Conservation (phyloP, 345 rosid species). For the Anastatica hierochuntica region DNA sequence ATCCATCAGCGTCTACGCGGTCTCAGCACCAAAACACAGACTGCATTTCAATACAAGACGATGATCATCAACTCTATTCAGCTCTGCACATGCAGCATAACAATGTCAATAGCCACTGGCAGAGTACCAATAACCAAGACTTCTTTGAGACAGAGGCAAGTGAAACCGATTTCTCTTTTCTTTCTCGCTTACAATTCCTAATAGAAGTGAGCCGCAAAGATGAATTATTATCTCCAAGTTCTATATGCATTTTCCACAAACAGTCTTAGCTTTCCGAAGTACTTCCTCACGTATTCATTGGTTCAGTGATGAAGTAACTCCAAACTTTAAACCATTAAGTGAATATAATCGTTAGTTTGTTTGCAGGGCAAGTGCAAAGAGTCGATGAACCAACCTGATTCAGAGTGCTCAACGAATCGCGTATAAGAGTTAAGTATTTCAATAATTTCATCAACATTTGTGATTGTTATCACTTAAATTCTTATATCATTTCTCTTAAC, state of each 20-base stretch:
- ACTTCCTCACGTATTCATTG: neutral
- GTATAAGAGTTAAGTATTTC: neutral
- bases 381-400: conserved; percentile 28
- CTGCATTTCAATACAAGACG: conserved; percentile 21
- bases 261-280: conserved; percentile 8
- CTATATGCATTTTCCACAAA: conserved; percentile 17
- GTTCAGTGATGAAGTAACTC: neutral
- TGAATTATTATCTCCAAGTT: conserved; percentile 9
- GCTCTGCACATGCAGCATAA: conserved; percentile 21
- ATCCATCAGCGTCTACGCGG: conserved; percentile 26
- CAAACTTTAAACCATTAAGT: neutral
- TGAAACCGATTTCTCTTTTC: conserved; percentile 5
- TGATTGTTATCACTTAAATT: neutral
- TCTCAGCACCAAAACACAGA: conserved; percentile 24
- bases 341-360: neutral
- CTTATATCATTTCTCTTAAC: too few relatives aligned
- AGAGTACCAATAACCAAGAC: conserved; percentile 23
- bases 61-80: conserved; percentile 23
- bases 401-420: conserved; percentile 46
- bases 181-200: conserved; percentile 3
- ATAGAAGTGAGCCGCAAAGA: too few relatives aligned
- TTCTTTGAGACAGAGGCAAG: conserved; percentile 38
- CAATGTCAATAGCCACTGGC: conserved; percentile 22
- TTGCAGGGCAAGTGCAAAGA: conserved; percentile 30
- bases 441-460: neutral